Evolutionary conservation across 805 yeast species (phyloP), one percentile per base, ranked within the genome.

Genomic region (Saccharomyces eubayanus): DNA sequence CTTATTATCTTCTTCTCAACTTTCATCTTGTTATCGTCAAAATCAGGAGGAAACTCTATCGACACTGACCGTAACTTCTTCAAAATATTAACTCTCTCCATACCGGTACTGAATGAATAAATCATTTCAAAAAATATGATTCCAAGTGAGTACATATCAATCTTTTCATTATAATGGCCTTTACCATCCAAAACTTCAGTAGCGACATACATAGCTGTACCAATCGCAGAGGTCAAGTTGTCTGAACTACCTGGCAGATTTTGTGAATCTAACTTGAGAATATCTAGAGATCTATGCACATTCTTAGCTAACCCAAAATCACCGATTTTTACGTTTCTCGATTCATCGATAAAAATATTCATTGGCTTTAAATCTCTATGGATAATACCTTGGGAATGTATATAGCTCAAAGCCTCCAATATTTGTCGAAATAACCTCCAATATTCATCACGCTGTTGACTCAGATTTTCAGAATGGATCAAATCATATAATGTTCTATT

Each of bases 301-400:
- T 85, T 91, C 59, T 91, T 90, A 0, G 99, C 99, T 54, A 94
- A 77, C 0, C 99, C 99, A 71, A 94, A 94, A 67, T 94, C 99
- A 63, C 99, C 99, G 46, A 94, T 85, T 67, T 94, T 94, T 55
- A 94, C 84, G 64, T 92, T 90, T 60, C 87, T 84, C 1, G 87
- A 80, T 59, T 86, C 87, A 69, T 94, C 99, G 61, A 94, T 90
- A 74, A 94, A 94, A 66, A 94, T 89, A 67, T 94, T 94, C 79
- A 88, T 87, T 1, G 99, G 98, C 67, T 94, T 94, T 61, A 94
- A 76, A 67, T 94, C 99, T 54, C 99, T 77, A 70, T 94, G 99
- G 57, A 94, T 91, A 50, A 92, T 90, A 0, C 97, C 97, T 66
- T 89, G 95, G 0, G 89, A 78, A 65, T 94, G 99, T 48, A 94